Evolutionary conservation across 2,329 filamentous ascomycete species (phyloP), one percentile per base, ranked within the genome.

Genomic region (Diplodia scrobiculata): DNA sequence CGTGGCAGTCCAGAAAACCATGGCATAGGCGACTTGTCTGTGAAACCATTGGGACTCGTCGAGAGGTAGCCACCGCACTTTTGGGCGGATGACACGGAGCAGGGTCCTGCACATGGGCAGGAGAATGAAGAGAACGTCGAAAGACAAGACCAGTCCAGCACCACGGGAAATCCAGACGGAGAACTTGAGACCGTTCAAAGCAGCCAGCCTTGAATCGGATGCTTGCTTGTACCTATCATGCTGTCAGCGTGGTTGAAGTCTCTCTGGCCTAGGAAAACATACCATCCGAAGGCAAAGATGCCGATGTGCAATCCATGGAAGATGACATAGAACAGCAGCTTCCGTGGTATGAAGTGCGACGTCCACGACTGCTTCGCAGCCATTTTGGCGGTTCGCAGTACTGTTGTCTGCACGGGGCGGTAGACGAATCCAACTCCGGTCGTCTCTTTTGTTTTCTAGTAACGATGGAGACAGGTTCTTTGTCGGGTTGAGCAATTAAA

Each of bases 21-120:
- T 82, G 0, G 92, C 84, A 76, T 99, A 99, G 19, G 95, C 94
- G 51, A 96, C 86, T 78, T 99, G 95, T 70, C 94, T 86, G 81
- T 99, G 95, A 79, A 99, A 96, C 92, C 92, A 99, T 70, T 93
- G 85, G 67, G 92, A 96, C 80, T 99, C 95, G 74, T 99, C 95
- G n/a, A 99, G 84, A 5, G 95, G 95, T 13, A 98, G 76, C 82
- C 90, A 97, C 77, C 87, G 86, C 70, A 97, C 80, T 82, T 96
- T 96, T 29, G 95, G 95, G 69, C 95, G 87, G 66, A 98, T 78
- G 75, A 87, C 90, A 76, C 91, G 87, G 75, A 99, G 85, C 36
- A 98, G 81, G 67, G 94, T 98, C 71, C 95, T 86, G 82, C 94
- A 99, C 83, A 99, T 97, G 6, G 95, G 95, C 67, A 99, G 83